phyloP scores from a whole-genome alignment of 2,329 filamentous ascomycete species.

The Amauroascus niger region DNA sequence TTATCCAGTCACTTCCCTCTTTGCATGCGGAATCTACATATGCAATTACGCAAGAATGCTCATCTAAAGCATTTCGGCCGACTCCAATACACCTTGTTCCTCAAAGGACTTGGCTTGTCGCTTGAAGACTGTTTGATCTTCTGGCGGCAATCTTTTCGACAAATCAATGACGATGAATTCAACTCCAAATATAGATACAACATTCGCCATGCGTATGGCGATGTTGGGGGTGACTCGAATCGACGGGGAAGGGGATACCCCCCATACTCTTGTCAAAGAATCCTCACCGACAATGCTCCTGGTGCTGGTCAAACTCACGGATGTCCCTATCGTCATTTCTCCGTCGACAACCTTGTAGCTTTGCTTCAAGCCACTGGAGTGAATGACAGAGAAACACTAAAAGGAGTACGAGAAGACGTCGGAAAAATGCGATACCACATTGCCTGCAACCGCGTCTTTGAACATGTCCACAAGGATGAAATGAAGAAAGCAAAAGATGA shows the following conservation, averaged over 20 bases:
- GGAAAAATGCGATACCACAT: slow-evolving; percentile 84
- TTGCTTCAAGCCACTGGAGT: slow-evolving; percentile 73
- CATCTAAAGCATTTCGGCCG: slow-evolving; percentile 91
- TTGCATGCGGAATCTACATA: slow-evolving; percentile 90
- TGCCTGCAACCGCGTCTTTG: slow-evolving; percentile 93
- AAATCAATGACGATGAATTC: slow-evolving; percentile 86
- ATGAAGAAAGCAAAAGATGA: slow-evolving; percentile 69
- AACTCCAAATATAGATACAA: slow-evolving; percentile 98
- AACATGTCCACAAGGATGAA: slow-evolving; percentile 69
- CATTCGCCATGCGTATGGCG: slow-evolving; percentile 85
- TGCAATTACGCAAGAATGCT: slow-evolving; percentile 70
- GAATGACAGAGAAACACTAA: slow-evolving; percentile 63
- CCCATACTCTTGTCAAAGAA: slow-evolving; percentile 89
- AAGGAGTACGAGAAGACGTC: slow-evolving; percentile 79
- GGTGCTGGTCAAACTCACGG: slow-evolving; percentile 83
- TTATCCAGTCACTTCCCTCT: slow-evolving; percentile 76
- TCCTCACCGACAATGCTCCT: slow-evolving; percentile 78
- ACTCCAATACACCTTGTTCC: slow-evolving; percentile 88
- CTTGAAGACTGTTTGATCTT: slow-evolving; percentile 88
- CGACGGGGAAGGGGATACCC: slow-evolving; percentile 78
- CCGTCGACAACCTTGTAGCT: slow-evolving; percentile 68
- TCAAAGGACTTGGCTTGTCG: slow-evolving; percentile 87
- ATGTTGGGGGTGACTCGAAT: slow-evolving; percentile 87
- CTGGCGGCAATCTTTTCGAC: slow-evolving; percentile 78
- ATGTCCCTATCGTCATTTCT: slow-evolving; percentile 94